Base-by-base conservation (phyloP, 805 yeast genomes). In the Torulaspora microellipsoides region DNA sequence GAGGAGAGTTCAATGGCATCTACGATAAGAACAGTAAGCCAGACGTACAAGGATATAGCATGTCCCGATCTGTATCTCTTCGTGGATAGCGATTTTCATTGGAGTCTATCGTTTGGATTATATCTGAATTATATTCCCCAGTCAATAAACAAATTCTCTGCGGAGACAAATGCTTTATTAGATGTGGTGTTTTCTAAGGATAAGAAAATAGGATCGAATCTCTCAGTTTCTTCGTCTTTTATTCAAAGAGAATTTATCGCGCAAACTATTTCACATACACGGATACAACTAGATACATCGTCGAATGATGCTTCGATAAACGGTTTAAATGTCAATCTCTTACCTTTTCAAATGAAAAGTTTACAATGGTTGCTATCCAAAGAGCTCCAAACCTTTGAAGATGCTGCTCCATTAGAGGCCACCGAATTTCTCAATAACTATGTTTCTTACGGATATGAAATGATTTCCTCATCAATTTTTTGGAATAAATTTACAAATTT, bases 401-500 rank as follows among this genome's bases (percentile, higher is more conserved):
- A 40, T n/a, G 25, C 31, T 11, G 38, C 14, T 17, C 35, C 34
- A 9, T n/a, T 8, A 8, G 45, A 50, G n/a, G 28, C 56, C 17
- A 36, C 39, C n/a, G 34, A 38, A 5, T 56, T 59, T 37, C 35
- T 61, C 10, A 62, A 62, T 41, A 46, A 43, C 8, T 38, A 48
- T 20, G 47, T 62, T 4, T 56, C 62, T 6, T 62, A 43, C 41
- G 67, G 67, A 4, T 63, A 63, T 44, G 60, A 54, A 35, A 23
- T 46, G 15, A 46, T 60, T 12, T 36, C 49, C 3, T 35, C 39
- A 10, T 14, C 31, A 1, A 17, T 48, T 1, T 58, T 55, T 36
- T 64, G 67, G 65, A 65, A 65, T 39, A 65, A 59, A 45, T 60
- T 61, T 34, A 65, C 68, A 1, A 58, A 59, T 13, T 62, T 52